Evolutionary conservation across 2,329 filamentous ascomycete species (phyloP), one percentile per base, ranked within the genome.

Genomic region (Monosporascus cannonballus): DNA sequence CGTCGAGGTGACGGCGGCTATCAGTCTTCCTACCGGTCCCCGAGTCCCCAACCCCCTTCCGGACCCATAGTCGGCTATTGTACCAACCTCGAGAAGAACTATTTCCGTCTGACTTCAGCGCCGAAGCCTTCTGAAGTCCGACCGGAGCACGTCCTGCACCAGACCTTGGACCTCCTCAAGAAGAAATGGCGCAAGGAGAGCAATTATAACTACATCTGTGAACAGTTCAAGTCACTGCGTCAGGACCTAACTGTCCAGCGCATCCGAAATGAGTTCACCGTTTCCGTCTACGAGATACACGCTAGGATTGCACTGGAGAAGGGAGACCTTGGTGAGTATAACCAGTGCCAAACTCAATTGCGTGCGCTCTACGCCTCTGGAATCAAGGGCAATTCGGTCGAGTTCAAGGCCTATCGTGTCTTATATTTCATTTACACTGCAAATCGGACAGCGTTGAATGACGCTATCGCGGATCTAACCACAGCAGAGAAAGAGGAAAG

Each of bases 311-410:
- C 94, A 61, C 79, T 99, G 73, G 93, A 99, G 74, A 96, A 95
- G 81, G 91, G 89, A 75, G 94, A 99, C 79, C 84, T 97, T 78
- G 93, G 94, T 99, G 94, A 99, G 94, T 99, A 99, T 94, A 99
- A 99, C 78, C 94, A 99, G 81, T 99, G 94, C 74, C 94, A 99
- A 78, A 97, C 94, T 66, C 94, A 99, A 76, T 80, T 99, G 69
- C 90, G 90, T 72, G 90, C 88, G 60, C 78, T 99, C 66, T 97
- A 99, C 74, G 83, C 84, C 71, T 83, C 90, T 75, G 88, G 89
- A 61, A 77, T 96, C 69, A 90, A 90, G 68, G 94, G 93, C 65
- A 91, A 92, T 72, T 85, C 89, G 68, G 86, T 89, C 75, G 94
- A 99, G 74, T 99, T 99, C 76, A 94, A 94, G 83, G 94, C 93